Base-by-base conservation (phyloP, 805 yeast genomes). In the Saccharomycopsis sp. region DNA sequence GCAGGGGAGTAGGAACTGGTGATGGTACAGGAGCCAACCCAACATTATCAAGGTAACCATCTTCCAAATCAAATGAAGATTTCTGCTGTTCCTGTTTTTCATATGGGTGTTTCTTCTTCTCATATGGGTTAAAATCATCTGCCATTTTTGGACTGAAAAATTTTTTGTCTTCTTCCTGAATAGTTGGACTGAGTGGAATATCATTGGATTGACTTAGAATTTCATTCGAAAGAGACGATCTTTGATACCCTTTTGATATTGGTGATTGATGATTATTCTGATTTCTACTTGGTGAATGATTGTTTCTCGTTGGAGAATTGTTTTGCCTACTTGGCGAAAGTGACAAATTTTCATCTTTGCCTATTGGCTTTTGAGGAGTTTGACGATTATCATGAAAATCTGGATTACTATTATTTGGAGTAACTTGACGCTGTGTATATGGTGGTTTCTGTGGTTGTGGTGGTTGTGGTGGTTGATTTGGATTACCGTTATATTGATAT, bases 261-360 rank as follows among this genome's bases (percentile, higher is more conserved):
- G 37, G 37, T 14, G 28, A 13, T n/a, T 13, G 17, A 24, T 13
- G 29, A 22, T 5, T 34, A 11, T n/a, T 22, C 6, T 14, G 32
- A 23, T 21, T 22, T 13, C 8, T 29, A 5, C 31, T n/a, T 22
- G 40, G 40, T 20, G 40, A 37, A 14, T 26, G 17, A 16, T 26
- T n/a, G 4, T n/a, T 11, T 24, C 14, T 21, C n/a, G 14, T 37
- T n/a, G 27, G 31, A 21, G 31, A 22, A 24, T 37, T 16, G 17
- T n/a, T 21, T n/a, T 9, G 27, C 32, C 14, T 45, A 38, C 40
- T 40, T 21, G 48, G 48, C n/a, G 45, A 42, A 5, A 44, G 44
- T 13, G 38, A 28, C 29, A 27, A 9, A 13, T 26, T 26, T 13
- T 26, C 29, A 13, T 5, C 5, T 6, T 31, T 9, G 35, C 8